phyloP scores from a whole-genome alignment of 2,329 filamentous ascomycete species.

The Ophiocordyceps camponoti-saundersi region DNA sequence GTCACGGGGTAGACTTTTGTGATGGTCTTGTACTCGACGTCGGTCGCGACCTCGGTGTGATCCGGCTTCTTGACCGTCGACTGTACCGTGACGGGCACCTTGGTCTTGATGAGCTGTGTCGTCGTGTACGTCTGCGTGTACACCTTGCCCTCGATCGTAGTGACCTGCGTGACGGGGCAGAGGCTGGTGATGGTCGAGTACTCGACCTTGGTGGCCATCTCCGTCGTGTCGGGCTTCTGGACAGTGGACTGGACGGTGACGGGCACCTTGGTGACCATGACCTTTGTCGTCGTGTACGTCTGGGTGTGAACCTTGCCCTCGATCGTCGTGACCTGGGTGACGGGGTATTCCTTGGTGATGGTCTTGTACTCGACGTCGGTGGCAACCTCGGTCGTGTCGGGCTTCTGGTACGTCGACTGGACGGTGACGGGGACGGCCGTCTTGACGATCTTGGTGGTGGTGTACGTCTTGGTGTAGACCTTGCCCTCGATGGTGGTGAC shows the following conservation, averaged over 20 bases:
- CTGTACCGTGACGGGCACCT: constrained; percentile 15
- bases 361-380: constrained; percentile 20
- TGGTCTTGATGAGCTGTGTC: constrained; percentile 18
- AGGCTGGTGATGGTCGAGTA: constrained; percentile 24
- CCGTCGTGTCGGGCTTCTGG: constrained; percentile 13
- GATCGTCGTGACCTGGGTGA: constrained; percentile 17
- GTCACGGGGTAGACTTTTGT: constrained; percentile 20
- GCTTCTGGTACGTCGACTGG: constrained; percentile 12
- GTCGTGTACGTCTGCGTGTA: constrained; percentile 20
- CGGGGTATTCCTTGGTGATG: constrained; percentile 23
- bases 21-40: constrained; percentile 20
- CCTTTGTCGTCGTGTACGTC: constrained; percentile 9
- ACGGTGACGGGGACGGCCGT: constrained; percentile 12
- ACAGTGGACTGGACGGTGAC: constrained; percentile 13
- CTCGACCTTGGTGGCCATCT: constrained; percentile 15
- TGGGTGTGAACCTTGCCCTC: constrained; percentile 4
- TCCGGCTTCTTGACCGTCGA: constrained; percentile 4
- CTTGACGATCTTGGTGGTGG: constrained; percentile 8
- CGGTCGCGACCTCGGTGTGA: constrained; percentile 3
- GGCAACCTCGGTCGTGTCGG: constrained; percentile 15
- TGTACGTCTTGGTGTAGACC: constrained; percentile 8
- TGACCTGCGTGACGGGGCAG: constrained; percentile 26
- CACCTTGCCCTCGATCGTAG: constrained; percentile 22
- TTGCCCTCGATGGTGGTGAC: constrained; percentile 13
- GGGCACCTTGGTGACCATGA: constrained; percentile 11